These are phyloP conservation scores for Annona cherimola DNA, from an alignment of 164 flowering plant genomes.

Conservation along the genomic window DNA sequence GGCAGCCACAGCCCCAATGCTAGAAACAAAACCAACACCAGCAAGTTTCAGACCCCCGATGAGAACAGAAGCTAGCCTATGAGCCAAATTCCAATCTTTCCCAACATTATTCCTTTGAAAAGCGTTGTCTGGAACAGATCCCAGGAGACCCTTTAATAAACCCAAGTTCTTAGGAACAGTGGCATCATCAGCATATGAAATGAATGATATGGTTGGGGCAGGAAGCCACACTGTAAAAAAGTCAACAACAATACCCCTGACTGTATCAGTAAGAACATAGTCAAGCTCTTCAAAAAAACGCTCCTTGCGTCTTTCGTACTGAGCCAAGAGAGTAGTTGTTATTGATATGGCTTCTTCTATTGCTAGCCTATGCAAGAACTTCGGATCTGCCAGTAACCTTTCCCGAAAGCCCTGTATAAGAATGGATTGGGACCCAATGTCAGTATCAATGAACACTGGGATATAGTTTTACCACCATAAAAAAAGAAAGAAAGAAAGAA, in stretches of 20 bases:
- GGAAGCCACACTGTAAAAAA: constrained; percentile 99
- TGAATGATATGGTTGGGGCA: constrained; percentile 90
- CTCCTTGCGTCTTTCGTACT: constrained; percentile 84
- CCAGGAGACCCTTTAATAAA: constrained; percentile 64
- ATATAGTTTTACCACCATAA: background rate
- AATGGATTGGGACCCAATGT: constrained; percentile 12
- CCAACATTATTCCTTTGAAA: constrained; percentile 82
- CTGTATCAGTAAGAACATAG: constrained; percentile 85
- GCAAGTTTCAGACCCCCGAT: constrained; percentile 86
- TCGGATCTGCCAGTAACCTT: constrained; percentile 94
- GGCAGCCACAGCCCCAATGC: constrained; percentile 81
- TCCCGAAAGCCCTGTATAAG: constrained; percentile 89
- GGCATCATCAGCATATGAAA: constrained; percentile 53
- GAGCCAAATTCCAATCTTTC: constrained; percentile 72
- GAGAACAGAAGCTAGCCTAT: constrained; percentile 73
- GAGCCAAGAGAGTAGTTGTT: constrained; percentile 85
- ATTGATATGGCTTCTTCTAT: constrained; percentile 94
- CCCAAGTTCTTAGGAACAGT: constrained; percentile 45
- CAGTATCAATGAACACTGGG: constrained; percentile 7
- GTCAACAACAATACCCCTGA: constrained; percentile 81
- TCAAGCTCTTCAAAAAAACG: constrained; percentile 88
- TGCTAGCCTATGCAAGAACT: constrained; percentile 81
- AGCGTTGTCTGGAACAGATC: constrained; percentile 98
- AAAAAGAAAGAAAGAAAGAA: background rate
- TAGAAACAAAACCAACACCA: constrained; percentile 82